Percentiles rank a stretch among this genome's conserved stretches.
phyloP scores from a whole-genome alignment of 768 basidiomycete genomes.

The Lanmaoa pseudosensibilis region DNA sequence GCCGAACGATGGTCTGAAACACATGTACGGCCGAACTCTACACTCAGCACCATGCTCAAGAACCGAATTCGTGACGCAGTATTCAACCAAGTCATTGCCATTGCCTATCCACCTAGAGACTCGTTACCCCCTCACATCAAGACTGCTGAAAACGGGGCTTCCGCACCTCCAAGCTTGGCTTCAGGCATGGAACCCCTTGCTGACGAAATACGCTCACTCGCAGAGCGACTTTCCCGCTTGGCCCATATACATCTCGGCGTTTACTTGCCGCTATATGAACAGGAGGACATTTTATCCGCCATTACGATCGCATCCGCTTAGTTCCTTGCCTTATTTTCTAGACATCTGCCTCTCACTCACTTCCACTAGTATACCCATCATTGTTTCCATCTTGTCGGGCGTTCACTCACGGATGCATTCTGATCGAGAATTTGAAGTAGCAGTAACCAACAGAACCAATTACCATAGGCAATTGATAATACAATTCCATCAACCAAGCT shows the following conservation, averaged over 20 bases:
- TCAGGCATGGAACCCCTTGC: conserved; percentile 72
- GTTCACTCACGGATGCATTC: conserved; percentile 23
- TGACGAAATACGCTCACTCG: conserved; percentile 64
- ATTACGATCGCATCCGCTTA: conserved; percentile 20
- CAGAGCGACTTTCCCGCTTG: conserved; percentile 70
- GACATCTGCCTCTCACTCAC: conserved; percentile 22
- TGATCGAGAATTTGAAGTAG: conserved; percentile 28
- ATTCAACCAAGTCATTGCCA: conserved; percentile 56
- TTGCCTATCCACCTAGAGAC: conserved; percentile 50
- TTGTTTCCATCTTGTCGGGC: conserved; percentile 29
- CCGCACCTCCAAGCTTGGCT: conserved; percentile 25
- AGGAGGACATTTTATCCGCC: conserved; percentile 43
- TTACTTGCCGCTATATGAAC: conserved; percentile 76
- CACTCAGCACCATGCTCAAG: conserved; percentile 60
- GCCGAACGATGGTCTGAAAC: conserved; percentile 72
- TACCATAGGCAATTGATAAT: conserved; percentile 33
- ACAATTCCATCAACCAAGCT: conserved; percentile 4
- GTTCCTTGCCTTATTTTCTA: conserved; percentile 20
- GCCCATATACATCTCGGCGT: conserved; percentile 73
- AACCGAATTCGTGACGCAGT: conserved; percentile 64
- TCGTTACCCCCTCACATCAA: conserved; percentile 32
- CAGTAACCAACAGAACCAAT: conserved; percentile 28
- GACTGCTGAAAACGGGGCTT: conserved; percentile 22
- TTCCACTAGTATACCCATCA: conserved; percentile 30
- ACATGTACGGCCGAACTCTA: conserved; percentile 60